Base-by-base conservation (phyloP, 2,329 filamentous ascomycete species). In the Rhynchosporium agropyri region DNA sequence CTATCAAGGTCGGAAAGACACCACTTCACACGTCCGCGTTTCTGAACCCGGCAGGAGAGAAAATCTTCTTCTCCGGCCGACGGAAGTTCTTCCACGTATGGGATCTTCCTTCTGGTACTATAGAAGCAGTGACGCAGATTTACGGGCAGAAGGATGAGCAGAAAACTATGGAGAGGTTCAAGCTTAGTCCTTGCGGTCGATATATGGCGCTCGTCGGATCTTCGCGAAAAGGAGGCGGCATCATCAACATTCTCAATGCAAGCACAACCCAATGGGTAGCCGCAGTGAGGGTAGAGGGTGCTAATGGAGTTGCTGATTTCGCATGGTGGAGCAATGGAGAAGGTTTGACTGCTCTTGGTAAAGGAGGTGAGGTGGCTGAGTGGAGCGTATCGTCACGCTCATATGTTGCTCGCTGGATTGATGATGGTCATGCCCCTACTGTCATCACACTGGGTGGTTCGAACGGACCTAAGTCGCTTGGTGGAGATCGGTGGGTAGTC, bases 1-100 rank as follows among this genome's bases (percentile, higher is more conserved):
- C 92, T 13, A 84, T 98, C 28, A 92, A 97, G 76, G 85, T 96
- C 73, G 89, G 88, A 72, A 84, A 86, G 67, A 94, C 92, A 0
- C 90, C 93, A n/a, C 83, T 99, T 59, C 86, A 89, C 63, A 92
- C 89, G 10, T 92, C 93, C 6, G 84, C 89, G 43, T 98, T 99
- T 76, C 81, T 92, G 62, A 84, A 83, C 31, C 86, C 89, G 4
- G 79, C 79, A 15, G 91, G 90, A 67, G 87, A 89, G 66, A 89
- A 89, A 70, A 89, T 99, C 68, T 91, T 97, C 76, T 90, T 97
- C 64, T 90, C 92, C 20, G 93, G 93, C 43, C 89, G 94, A 42
- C 86, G 95, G 56, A 88, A 88, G 67, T 98, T 92, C 79, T 97
- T 98, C 77, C 95, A 98, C 77, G 88, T 89, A 68, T 99, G 95